These are phyloP conservation scores for Mortierella antarctica DNA, from an alignment of 192 early-diverging fungal genomes.

Conservation along the genomic window DNA sequence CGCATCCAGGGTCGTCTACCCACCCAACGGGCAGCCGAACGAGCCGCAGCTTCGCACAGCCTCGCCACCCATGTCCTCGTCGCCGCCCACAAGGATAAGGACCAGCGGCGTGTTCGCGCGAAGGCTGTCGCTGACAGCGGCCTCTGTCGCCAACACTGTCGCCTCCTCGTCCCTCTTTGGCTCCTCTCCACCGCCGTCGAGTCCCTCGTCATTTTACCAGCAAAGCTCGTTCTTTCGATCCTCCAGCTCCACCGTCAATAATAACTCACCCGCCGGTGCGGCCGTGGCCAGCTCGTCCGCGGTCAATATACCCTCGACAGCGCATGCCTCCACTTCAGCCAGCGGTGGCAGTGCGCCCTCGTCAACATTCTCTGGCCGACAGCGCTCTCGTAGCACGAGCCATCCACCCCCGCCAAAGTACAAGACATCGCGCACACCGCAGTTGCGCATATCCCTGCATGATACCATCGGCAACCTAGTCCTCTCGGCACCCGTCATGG, in stretches of 20 bases:
- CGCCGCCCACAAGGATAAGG: conserved; percentile 47
- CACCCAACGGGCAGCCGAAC: conserved; percentile 9
- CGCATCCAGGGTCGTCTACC: conserved; percentile 33
- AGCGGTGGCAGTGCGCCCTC: neutral
- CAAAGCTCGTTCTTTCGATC: conserved; percentile 49
- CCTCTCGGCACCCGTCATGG: conserved; percentile 48
- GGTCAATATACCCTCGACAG: conserved; percentile 8
- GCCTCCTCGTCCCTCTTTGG: conserved; percentile 45
- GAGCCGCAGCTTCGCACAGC: conserved; percentile 23
- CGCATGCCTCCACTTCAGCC: neutral
- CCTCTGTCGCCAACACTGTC: conserved; percentile 44
- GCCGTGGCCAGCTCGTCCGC: conserved; percentile 20
- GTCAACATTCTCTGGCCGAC: conserved; percentile 9
- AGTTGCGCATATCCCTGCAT: conserved; percentile 48
- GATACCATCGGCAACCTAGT: conserved; percentile 36
- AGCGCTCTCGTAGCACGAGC: conserved; percentile 36
- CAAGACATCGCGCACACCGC: conserved; percentile 43
- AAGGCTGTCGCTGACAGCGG: conserved; percentile 43
- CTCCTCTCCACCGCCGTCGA: conserved; percentile 31
- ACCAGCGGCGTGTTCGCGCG: conserved; percentile 39
- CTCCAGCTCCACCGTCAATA: conserved; percentile 23
- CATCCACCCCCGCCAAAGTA: conserved; percentile 53
- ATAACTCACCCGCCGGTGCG: neutral
- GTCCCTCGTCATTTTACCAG: conserved; percentile 34
- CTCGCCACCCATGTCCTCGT: conserved; percentile 27